Base-by-base conservation (phyloP, 805 yeast genomes). In the Cyberlindnera nakhonratchasimensis region DNA sequence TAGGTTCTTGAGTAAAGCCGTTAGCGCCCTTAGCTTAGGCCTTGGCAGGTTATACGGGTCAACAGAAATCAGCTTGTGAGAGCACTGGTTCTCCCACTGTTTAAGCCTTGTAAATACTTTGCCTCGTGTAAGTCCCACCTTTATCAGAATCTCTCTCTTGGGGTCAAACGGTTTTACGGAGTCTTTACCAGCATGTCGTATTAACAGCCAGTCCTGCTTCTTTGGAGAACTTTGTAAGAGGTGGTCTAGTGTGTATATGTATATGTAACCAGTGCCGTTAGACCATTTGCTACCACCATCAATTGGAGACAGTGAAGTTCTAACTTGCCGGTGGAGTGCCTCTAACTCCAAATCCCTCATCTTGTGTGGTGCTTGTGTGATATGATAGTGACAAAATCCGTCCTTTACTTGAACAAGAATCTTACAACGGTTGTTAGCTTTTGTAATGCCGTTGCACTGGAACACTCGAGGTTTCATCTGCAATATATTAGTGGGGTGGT, bases 1-100 rank as follows among this genome's bases (percentile, higher is more conserved):
- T 8, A 52, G 35, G 7, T 34, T 40, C 17, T 25, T 37, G 17
- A 48, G 42, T 22, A 46, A 8, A 3, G 39, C 17, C 2, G 20
- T 6, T 6, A 52, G 31, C 2, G 45, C 36, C 36, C 11, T 10
- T 13, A 31, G 35, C 14, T 26, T 29, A 6, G 19, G n/a, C 12
- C 25, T 33, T 3, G 42, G 42, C 5, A 40, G 23, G 12, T 14
- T 16, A 18, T 41, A 40, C 12, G 60, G 61, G 16, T 47, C 46
- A 1, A 57, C 28, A 1, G 47, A 21, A 0, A 14, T 12, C 3
- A 58, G 40, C 10, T 44, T 46, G 23, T 57, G 61, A 1, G 45
- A 42, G 29, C 62, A 58, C 31, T 55, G 48, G 1, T 13, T n/a
- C 26, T 57, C 55, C 62, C 62, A 58, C 34, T 58, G 56, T 9